Percentiles rank a stretch among this genome's conserved stretches.
Conservation (phyloP, 2,329 filamentous ascomycete genomes). For the Zelopaecilomyces penicillatus region DNA sequence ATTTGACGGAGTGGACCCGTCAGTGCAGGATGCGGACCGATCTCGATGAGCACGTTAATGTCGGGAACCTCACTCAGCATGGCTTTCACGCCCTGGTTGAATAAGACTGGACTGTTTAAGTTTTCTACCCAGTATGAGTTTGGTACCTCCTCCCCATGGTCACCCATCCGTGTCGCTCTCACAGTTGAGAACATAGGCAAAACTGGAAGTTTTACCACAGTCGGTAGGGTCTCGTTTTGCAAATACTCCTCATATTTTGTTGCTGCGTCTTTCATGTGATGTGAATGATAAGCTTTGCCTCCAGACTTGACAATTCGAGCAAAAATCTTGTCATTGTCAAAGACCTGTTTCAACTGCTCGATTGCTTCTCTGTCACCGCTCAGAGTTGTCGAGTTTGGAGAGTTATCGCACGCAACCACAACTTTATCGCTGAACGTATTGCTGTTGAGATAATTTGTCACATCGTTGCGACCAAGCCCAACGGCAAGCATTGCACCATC, state of each 20-base stretch:
- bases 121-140: conserved; percentile 29
- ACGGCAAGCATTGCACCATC: conserved; percentile 18
- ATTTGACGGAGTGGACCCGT: conserved; percentile 40
- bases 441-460: conserved; percentile 4
- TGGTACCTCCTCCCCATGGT: not conserved
- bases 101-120: conserved; percentile 26
- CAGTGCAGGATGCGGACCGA: conserved; percentile 40
- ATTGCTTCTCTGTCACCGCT: conserved; percentile 14
- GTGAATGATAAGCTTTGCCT: conserved; percentile 16
- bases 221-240: too few relatives aligned
- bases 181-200: too few relatives aligned
- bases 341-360: conserved; percentile 1
- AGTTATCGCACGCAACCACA: conserved; percentile 17
- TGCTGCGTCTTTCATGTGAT: conserved; percentile 10
- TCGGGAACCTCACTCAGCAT: conserved; percentile 6
- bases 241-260: conserved; percentile 2
- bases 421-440: conserved; percentile 10
- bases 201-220: too few relatives aligned
- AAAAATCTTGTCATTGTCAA: conserved; percentile 10
- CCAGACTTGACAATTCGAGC: conserved; percentile 11
- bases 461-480: conserved; percentile 9
- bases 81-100: conserved; percentile 19
- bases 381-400: conserved; percentile 15
- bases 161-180: too few relatives aligned
- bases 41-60: conserved; percentile 29